phyloP scores from a whole-genome alignment of 768 basidiomycete species.

The Tephrocybe sp. region DNA sequence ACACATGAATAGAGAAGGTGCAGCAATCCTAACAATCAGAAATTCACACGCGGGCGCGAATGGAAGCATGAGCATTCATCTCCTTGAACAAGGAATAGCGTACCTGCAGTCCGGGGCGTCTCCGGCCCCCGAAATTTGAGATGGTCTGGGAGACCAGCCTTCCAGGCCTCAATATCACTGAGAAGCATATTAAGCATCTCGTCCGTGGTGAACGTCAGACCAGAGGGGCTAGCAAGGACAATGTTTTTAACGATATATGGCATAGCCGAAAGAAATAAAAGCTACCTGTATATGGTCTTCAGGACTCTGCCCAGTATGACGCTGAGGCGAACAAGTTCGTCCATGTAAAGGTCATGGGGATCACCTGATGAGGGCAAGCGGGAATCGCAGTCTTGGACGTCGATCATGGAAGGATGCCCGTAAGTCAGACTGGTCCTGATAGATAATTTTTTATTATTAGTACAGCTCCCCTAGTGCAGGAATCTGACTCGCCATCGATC shows the following conservation, averaged over 20 bases:
- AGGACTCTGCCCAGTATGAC: conserved; percentile 89
- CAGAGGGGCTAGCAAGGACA: conserved; percentile 68
- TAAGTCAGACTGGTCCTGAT: conserved; percentile 85
- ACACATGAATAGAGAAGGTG: conserved; percentile 89
- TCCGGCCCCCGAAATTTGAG: conserved; percentile 77
- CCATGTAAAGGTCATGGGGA: conserved; percentile 75
- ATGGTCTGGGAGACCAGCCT: conserved; percentile 70
- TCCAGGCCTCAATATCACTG: conserved; percentile 75
- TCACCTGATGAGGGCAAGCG: conserved; percentile 90
- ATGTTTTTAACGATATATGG: conserved; percentile 2
- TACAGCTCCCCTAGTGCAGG: conserved; percentile 5
- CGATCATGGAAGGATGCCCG: conserved; percentile 95
- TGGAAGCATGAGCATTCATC: neutral
- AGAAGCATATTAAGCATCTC: conserved; percentile 68
- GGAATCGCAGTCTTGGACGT: conserved; percentile 94
- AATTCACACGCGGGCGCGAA: conserved; percentile 8
- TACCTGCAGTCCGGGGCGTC: conserved; percentile 67
- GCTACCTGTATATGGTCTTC: conserved; percentile 89
- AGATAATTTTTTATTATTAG: conserved; percentile 9
- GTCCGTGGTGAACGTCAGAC: conserved; percentile 83
- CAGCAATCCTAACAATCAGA: conserved; percentile 63
- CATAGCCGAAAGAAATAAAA: neutral
- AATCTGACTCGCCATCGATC: conserved; percentile 76
- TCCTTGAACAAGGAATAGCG: conserved; percentile 17
- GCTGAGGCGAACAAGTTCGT: conserved; percentile 89